Base-by-base conservation (phyloP, 2,329 filamentous ascomycete genomes). In the Colletotrichum sp. region DNA sequence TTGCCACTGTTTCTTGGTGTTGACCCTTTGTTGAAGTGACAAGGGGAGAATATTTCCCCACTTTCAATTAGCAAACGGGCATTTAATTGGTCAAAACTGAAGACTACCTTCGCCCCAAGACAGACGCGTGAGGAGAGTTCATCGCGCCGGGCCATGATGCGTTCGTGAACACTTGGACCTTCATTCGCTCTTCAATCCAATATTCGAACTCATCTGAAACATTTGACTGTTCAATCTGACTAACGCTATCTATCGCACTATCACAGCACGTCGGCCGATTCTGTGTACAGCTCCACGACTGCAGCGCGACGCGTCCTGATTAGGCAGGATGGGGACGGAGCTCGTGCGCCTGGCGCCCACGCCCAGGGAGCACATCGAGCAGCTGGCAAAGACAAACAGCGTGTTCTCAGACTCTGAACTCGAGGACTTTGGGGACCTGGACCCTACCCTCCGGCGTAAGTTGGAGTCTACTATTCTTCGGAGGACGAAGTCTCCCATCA, bases 61-160 rank as follows among this genome's bases (percentile, higher is more conserved):
- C 10, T 18, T 52, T 13, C 10, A 52, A 52, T 52, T 52, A 22
- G 44, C 0, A 3, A 22, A 22, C 10, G 2, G 12, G 0, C 44
- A 22, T 13, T 5, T 52, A 5, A 22, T 52, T 52, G 44, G 44
- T 52, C n/a, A 0, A 22, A 52, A 13, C 8, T 13, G 44, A 1
- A 8, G 2, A 13, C 44, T 1, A 52, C 44, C 3, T 0, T 8
- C 44, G n/a, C 10, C n/a, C 6, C 0, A 52, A 22, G n/a, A 22
- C 2, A 1, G 44, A 52, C 44, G 44, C 44, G 44, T n/a, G 39
- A 48, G 2, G 39, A 48, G 39, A 48, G 39, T 52, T 52, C 44
- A 52, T 22, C 44, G 44, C 44, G 10, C 44, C 10, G n/a, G 2
- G 44, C 44, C 10, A 22, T 22, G 44, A 52, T 52, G n/a, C 6